These are phyloP conservation scores for Houttuynia cordata DNA, from an alignment of 164 flowering plant genomes.

Conservation along the genomic window DNA sequence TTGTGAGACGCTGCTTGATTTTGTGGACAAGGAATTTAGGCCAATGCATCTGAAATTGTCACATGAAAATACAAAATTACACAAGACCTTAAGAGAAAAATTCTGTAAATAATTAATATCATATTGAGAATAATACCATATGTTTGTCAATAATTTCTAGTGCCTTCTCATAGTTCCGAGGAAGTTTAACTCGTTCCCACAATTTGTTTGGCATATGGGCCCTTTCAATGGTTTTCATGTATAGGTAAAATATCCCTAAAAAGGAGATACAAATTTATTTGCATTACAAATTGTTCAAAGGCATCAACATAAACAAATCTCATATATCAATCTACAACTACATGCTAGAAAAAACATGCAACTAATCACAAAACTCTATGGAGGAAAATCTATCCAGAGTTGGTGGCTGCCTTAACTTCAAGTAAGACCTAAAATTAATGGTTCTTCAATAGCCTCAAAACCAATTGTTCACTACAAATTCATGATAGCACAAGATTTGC, in stretches of 20 bases:
- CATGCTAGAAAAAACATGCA: no score
- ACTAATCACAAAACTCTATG: no score
- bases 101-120: not conserved
- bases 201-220: constrained; percentile 77
- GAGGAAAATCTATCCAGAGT: no score
- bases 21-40: constrained; percentile 80
- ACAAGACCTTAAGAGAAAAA: not conserved
- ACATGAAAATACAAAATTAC: constrained; percentile 1
- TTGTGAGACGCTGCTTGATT: constrained; percentile 76
- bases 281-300: no score
- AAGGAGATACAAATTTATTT: not conserved
- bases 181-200: constrained; percentile 91
- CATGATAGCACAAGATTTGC: no score
- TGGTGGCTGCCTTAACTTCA: no score
- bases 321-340: no score
- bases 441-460: no score
- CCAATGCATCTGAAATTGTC: constrained; percentile 63
- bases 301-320: no score
- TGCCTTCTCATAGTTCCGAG: constrained; percentile 72
- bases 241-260: constrained; percentile 79
- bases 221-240: constrained; percentile 91
- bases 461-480: no score
- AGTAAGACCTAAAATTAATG: no score
- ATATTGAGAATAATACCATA: constrained; percentile 33
- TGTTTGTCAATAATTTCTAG: constrained; percentile 79